Evolutionary conservation across 139 green algal genomes (phyloP).

Genomic region (Volvox reticuliferus): DNA sequence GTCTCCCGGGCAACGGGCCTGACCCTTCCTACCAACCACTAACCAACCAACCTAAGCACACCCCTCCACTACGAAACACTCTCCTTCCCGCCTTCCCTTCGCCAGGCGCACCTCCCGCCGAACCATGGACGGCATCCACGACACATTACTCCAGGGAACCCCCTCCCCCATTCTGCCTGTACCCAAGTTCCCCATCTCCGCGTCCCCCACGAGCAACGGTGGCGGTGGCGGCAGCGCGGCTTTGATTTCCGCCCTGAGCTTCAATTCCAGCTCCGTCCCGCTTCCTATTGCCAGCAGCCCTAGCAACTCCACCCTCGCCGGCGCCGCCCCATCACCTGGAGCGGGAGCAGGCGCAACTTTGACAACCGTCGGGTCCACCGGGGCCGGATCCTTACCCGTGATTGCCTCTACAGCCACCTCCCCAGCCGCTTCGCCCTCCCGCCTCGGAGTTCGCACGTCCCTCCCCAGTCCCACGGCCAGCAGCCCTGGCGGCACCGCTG

Average conservation of each 20-base stretch:
- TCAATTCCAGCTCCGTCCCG: neutral
- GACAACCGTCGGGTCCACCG: neutral
- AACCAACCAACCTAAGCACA: no score
- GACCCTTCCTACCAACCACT: no score
- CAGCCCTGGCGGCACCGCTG: neutral
- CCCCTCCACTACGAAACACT: neutral
- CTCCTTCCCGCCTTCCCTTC: neutral
- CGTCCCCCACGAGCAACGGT: neutral
- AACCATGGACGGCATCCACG: constrained; percentile 13
- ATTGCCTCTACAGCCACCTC: constrained; percentile 12
- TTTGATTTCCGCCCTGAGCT: neutral
- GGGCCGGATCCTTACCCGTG: neutral
- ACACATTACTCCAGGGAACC: neutral
- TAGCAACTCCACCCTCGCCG: neutral
- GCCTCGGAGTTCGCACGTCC: neutral
- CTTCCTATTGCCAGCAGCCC: neutral
- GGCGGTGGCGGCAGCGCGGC: neutral
- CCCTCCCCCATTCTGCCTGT: neutral
- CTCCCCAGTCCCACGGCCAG: constrained; percentile 8
- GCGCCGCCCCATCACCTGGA: no score
- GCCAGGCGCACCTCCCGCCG: constrained; percentile 1
- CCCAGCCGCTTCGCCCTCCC: neutral
- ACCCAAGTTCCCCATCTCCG: neutral
- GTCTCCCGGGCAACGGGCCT: no score
- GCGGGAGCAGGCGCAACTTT: neutral